phyloP scores from a whole-genome alignment of 176 grass and related monocot species.

The Stipa capillata region DNA sequence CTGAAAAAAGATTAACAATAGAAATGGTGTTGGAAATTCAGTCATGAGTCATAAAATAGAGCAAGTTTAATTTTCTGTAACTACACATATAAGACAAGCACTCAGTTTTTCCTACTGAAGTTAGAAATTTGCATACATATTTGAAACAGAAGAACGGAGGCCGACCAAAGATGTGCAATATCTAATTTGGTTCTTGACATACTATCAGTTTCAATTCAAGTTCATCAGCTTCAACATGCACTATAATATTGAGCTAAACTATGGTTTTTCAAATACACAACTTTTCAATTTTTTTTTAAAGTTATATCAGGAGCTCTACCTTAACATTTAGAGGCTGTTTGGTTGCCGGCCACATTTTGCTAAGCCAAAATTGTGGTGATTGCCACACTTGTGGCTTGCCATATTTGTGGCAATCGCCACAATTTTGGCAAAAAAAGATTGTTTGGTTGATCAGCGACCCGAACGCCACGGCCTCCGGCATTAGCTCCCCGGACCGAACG shows the following conservation, averaged over 20 bases:
- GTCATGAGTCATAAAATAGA: background rate
- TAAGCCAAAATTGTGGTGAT: too few relatives aligned
- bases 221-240: background rate
- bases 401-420: too few relatives aligned
- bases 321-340: too few relatives aligned
- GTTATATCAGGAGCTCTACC: too few relatives aligned
- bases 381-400: too few relatives aligned
- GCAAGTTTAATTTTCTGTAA: too few relatives aligned
- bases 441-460: too few relatives aligned
- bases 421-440: too few relatives aligned
- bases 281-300: too few relatives aligned
- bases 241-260: background rate
- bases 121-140: background rate
- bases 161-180: background rate
- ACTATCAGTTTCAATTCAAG: background rate
- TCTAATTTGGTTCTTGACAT: background rate
- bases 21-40: background rate
- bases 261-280: background rate
- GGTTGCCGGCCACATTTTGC: too few relatives aligned
- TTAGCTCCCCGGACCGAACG: too few relatives aligned
- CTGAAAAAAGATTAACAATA: slow-evolving; percentile 33
- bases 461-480: too few relatives aligned
- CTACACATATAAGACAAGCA: background rate
- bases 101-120: background rate
- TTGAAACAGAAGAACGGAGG: background rate